A percentile compares a stretch with the other conserved stretches of the same genome.
phyloP scores from a whole-genome alignment of 768 basidiomycete genomes.

The Termitomyces sp. region DNA sequence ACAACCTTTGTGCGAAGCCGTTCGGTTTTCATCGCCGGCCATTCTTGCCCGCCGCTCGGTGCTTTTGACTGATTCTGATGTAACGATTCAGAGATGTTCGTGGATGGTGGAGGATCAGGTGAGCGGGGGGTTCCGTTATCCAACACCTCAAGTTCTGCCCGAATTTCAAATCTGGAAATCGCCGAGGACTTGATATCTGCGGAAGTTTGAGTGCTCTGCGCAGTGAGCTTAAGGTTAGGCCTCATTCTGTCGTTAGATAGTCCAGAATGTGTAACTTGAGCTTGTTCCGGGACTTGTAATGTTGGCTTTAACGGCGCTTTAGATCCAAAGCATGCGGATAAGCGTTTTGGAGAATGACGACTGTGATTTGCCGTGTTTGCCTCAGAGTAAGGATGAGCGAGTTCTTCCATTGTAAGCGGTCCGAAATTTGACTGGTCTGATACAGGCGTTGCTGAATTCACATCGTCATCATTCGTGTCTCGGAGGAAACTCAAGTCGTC shows the following conservation, averaged over 20 bases:
- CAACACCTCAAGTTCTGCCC: constrained; percentile 22
- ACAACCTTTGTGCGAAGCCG: constrained; percentile 8
- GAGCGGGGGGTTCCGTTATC: constrained; percentile 10
- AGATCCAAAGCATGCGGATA: not conserved
- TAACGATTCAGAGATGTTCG: not conserved
- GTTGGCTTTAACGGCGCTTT: constrained; percentile 3
- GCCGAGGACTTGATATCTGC: constrained; percentile 14
- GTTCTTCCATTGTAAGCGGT: constrained; percentile 33
- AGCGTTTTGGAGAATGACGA: not conserved
- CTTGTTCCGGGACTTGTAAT: constrained; percentile 1
- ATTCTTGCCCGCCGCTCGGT: not conserved
- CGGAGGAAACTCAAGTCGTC: constrained; percentile 44
- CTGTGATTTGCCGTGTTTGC: not conserved
- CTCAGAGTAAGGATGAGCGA: constrained; percentile 10
- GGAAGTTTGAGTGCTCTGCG: constrained; percentile 8
- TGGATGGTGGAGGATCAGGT: not conserved
- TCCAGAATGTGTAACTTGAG: not conserved
- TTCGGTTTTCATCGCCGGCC: constrained; percentile 5
- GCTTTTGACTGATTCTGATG: not conserved
- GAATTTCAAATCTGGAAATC: constrained; percentile 8
- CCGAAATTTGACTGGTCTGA: constrained; percentile 19
- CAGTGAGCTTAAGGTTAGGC: constrained; percentile 13
- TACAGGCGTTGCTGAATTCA: constrained; percentile 30
- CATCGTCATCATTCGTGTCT: constrained; percentile 22
- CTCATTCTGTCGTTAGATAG: constrained; percentile 7